Evolutionary conservation across 139 green algal species (phyloP).

Genomic region (Prasinococcaceae sp.): DNA sequence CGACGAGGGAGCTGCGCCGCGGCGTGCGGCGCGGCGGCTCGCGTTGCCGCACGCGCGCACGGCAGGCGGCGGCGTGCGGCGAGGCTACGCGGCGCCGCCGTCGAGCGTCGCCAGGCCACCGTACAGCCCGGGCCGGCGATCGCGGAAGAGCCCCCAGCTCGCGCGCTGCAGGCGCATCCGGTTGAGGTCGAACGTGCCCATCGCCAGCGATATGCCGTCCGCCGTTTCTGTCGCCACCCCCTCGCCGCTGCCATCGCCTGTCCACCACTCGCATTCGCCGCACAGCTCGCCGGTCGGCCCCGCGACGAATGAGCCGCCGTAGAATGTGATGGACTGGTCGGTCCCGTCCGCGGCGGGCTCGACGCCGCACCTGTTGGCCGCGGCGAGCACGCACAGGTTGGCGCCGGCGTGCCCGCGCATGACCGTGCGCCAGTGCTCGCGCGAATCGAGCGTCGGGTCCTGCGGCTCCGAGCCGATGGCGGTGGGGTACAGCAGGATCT

Average conservation of each 20-base stretch:
- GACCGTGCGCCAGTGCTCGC: conserved; percentile 15
- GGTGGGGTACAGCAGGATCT: conserved; percentile 28
- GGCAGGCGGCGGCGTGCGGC: no score
- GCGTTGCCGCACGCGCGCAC: no score
- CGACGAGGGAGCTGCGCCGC: no score
- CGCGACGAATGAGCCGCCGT: conserved; percentile 63
- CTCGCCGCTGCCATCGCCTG: neutral
- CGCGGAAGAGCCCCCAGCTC: conserved; percentile 62
- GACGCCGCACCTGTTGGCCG: conserved; percentile 49
- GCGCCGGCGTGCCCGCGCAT: conserved; percentile 27
- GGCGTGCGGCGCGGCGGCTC: no score
- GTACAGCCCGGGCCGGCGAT: conserved; percentile 63
- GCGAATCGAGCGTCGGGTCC: conserved; percentile 19
- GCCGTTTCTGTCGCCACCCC: conserved; percentile 4
- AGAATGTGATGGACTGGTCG: conserved; percentile 51
- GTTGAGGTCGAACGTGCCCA: conserved; percentile 52
- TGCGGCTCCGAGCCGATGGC: conserved; percentile 31
- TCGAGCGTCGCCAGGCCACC: conserved; percentile 37
- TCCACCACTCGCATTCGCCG: neutral
- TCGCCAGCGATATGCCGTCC: conserved; percentile 14
- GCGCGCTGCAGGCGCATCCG: conserved; percentile 16
- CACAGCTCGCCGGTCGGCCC: conserved; percentile 29
- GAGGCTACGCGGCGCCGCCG: conserved; percentile 22
- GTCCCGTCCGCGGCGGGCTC: conserved; percentile 29
- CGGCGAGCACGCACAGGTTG: conserved; percentile 34